Percentiles rank a stretch among this genome's conserved stretches.
These are phyloP conservation scores for Epithemia pelagica DNA, from an alignment of 108 stramenopile species.

Conservation along the genomic window DNA sequence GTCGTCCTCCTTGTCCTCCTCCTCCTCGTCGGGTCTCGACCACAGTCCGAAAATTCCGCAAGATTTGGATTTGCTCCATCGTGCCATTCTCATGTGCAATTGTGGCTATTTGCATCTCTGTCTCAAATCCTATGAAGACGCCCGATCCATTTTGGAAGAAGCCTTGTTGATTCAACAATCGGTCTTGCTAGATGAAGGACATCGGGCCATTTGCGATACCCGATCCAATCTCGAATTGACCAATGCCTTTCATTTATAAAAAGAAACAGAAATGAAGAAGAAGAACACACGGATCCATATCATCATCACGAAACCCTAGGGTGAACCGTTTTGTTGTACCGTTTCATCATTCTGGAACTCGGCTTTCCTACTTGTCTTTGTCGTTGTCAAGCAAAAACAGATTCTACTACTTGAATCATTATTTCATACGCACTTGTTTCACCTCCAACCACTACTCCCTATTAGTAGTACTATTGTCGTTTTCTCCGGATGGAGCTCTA, in stretches of 20 bases:
- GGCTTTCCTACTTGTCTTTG: too few relatives aligned
- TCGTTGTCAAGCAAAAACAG: too few relatives aligned
- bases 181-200: constrained; percentile 16
- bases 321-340: too few relatives aligned
- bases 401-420: too few relatives aligned
- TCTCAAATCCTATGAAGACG: constrained; percentile 28
- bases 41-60: background rate
- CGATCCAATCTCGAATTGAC: constrained; percentile 32
- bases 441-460: too few relatives aligned
- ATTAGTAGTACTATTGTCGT: too few relatives aligned
- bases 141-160: constrained; percentile 29
- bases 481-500: too few relatives aligned
- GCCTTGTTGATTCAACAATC: constrained; percentile 36
- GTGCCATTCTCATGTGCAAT: constrained; percentile 25
- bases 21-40: background rate
- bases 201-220: constrained; percentile 31
- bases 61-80: constrained; percentile 29
- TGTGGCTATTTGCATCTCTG: constrained; percentile 25
- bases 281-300: too few relatives aligned
- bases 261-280: too few relatives aligned
- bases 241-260: constrained; percentile 34
- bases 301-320: too few relatives aligned
- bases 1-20: background rate
- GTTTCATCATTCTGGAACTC: too few relatives aligned
- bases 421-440: too few relatives aligned